These are phyloP conservation scores for Fusarium neocosmosporiellum DNA, from an alignment of 2,329 filamentous ascomycete species.

Conservation along the genomic window DNA sequence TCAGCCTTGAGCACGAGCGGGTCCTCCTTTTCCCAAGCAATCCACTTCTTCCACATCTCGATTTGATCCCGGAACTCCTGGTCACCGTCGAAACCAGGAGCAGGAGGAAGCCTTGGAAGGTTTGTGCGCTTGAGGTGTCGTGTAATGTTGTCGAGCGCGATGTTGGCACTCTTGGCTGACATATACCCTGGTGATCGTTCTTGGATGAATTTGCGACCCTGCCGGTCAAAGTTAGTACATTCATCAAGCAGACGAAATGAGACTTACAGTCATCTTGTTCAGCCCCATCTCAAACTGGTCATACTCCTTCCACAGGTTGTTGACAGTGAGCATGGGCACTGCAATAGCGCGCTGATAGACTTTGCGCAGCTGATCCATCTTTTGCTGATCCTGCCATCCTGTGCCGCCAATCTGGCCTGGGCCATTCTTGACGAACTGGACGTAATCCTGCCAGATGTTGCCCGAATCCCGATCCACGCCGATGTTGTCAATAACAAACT, in stretches of 20 bases:
- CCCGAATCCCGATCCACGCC: constrained; percentile 93
- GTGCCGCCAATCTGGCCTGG: constrained; percentile 87
- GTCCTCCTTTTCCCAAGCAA: constrained; percentile 94
- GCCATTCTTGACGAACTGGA: constrained; percentile 89
- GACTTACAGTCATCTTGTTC: constrained; percentile 87
- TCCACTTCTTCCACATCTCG: constrained; percentile 92
- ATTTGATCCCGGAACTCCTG: constrained; percentile 87
- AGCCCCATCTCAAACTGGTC: constrained; percentile 94
- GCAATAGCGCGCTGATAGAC: constrained; percentile 91
- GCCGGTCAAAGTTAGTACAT: constrained; percentile 26
- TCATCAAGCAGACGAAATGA: constrained; percentile 8
- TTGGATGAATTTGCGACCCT: constrained; percentile 94
- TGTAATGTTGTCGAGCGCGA: constrained; percentile 89
- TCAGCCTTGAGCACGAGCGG: constrained; percentile 87
- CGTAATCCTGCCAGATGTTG: constrained; percentile 92
- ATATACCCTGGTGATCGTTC: constrained; percentile 95
- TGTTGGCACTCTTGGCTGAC: constrained; percentile 92
- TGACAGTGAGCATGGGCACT: constrained; percentile 85
- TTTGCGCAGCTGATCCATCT: constrained; percentile 93
- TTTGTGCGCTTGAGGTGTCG: constrained; percentile 80
- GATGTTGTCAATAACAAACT: constrained; percentile 89
- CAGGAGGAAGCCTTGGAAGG: constrained; percentile 83
- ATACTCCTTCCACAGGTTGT: constrained; percentile 95
- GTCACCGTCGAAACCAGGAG: constrained; percentile 87
- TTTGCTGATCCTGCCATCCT: constrained; percentile 96